Conservation (phyloP, 2,329 filamentous ascomycete genomes). For the Monosporascus sp. region DNA sequence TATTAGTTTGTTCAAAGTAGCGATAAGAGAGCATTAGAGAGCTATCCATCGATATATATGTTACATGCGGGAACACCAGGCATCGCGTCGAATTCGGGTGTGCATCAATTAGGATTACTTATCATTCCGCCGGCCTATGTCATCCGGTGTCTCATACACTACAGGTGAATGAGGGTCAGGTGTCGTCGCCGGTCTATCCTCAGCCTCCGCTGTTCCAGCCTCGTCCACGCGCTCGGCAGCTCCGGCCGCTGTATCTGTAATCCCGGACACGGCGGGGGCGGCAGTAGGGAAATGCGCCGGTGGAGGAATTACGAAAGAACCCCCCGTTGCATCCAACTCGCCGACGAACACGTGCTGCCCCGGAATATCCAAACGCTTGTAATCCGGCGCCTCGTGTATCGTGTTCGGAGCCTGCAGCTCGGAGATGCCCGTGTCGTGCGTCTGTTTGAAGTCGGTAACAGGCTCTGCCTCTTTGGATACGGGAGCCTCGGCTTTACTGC, state of each 20-base stretch:
- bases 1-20: too few species aligned
- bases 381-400: constrained; percentile 3
- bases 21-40: too few species aligned
- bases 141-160: neutral
- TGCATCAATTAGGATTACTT: neutral
- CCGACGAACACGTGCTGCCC: neutral
- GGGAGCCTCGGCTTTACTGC: neutral
- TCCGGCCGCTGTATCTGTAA: neutral
- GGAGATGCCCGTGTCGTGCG: neutral
- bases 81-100: too few species aligned
- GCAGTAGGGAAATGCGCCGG: neutral
- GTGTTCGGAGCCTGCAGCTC: constrained; percentile 1
- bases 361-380: neutral
- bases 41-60: too few species aligned
- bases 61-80: too few species aligned
- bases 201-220: neutral
- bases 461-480: neutral
- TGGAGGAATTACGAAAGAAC: constrained; percentile 1
- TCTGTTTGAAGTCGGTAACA: neutral
- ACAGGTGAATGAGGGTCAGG: neutral
- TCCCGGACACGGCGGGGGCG: neutral
- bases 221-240: neutral
- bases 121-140: neutral
- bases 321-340: constrained; percentile 4
- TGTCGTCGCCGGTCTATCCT: neutral